Evolutionary conservation across 140 eudicot genomes (phyloP), one percentile per base, ranked within the genome.

Genomic region (Stevia rebaudiana): DNA sequence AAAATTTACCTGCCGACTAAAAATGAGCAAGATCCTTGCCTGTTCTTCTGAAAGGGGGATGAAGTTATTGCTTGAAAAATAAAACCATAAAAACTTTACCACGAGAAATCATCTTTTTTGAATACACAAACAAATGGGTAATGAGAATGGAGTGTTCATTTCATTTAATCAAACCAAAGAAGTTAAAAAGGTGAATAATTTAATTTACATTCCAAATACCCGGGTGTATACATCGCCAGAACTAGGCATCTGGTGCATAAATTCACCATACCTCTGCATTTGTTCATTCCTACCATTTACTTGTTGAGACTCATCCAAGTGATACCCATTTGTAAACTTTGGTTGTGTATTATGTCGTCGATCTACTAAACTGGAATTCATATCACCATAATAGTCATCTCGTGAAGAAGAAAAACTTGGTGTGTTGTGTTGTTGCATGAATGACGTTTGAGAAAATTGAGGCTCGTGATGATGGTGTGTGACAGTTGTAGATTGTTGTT

Each of bases 171-270:
- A 43, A 61, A 60, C 71, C 47, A 56, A 21, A 63, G 11, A 31
- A 57, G 43, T 57, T 15, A 35, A 18, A 57, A 51, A 71, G 73
- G 50, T 74, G 43, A 11, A 48, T 28, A 50, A 19, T 74, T 74
- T 28, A 50, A 19, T 74, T 74, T 83, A 86, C 92, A 89, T 76
- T 70, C 92, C 91, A 67, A 83, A 89, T 48, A 85, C 82, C 71
- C 86, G 77, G 74, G 63, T 68, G 81, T 81, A 89, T 68, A 82
- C 74, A 78, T 88, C 95, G 23, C 84, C 84, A 42, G 95, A 65
- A 79, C 75, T 48, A 48, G 83, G 83, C 80, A 74, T 80, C 65
- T 80, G 89, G 36, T 68, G 80, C 78, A 74, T 79, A 58, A 63
- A 52, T 52, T 83, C 97, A 66, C 86, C 89, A 76, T 86, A 79